Percentiles rank a stretch among this genome's conserved stretches.
These are phyloP conservation scores for Gossypium sturtianum DNA, from an alignment of 345 rosid species.

Conservation along the genomic window DNA sequence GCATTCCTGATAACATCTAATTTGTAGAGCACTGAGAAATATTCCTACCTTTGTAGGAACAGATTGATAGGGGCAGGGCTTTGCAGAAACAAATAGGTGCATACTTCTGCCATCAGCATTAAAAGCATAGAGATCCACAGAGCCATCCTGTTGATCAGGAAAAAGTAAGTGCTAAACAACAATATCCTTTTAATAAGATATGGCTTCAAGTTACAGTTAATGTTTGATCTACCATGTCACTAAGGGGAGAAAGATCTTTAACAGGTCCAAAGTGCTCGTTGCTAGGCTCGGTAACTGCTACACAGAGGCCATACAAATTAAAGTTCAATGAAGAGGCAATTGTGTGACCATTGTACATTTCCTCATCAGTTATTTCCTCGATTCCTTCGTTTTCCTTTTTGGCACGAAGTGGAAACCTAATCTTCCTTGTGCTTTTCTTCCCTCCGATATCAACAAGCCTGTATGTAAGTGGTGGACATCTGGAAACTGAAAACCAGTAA, in stretches of 20 bases:
- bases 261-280: conserved; percentile 62
- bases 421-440: conserved; percentile 43
- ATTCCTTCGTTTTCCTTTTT: conserved; percentile 35
- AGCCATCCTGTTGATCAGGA: conserved; percentile 69
- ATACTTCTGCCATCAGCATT: conserved; percentile 66
- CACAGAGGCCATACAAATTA: conserved; percentile 58
- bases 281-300: conserved; percentile 46
- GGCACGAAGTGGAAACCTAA: conserved; percentile 49
- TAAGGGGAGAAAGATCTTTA: conserved; percentile 82
- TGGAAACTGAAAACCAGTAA: conserved; percentile 77
- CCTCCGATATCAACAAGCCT: conserved; percentile 51
- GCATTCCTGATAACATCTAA: background rate
- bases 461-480: conserved; percentile 78
- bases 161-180: conserved; percentile 3
- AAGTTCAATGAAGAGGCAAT: conserved; percentile 93
- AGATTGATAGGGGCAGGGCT: conserved; percentile 75
- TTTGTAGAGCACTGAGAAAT: background rate
- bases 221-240: conserved; percentile 67
- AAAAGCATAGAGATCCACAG: conserved; percentile 69
- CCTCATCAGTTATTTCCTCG: conserved; percentile 74
- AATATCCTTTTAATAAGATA: background rate
- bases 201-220: background rate
- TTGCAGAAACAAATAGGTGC: conserved; percentile 76
- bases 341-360: conserved; percentile 74
- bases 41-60: conserved; percentile 80